Base-by-base conservation (phyloP, 2,329 filamentous ascomycete species). In the Helicocarpus griseus region DNA sequence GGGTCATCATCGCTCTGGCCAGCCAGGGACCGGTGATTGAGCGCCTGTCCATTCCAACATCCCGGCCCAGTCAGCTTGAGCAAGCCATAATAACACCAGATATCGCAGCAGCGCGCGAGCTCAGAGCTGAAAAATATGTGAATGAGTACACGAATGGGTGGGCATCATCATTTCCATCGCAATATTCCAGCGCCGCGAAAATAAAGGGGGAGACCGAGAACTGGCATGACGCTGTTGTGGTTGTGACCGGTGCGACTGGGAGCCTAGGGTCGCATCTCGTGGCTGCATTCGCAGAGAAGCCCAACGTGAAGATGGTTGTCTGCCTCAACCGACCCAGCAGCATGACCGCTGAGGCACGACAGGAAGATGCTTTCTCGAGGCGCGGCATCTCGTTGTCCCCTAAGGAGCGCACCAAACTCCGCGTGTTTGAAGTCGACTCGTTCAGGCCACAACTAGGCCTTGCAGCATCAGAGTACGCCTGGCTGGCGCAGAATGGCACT, bases 381-480 rank as follows among this genome's bases (percentile, higher is more conserved):
- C 59, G 58, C 51, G 59, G 60, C 0, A 57, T 69, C n/a, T 22
- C 5, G 2, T 49, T 70, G 2, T 45, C 48, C 14, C 8, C 57
- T 1, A 33, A 40, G 0, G 53, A 59, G 4, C 26, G 50, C 11
- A 26, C 60, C 1, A 78, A 77, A 55, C 46, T 78, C 0, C 48
- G 41, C 2, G 78, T 81, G 35, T 58, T 77, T 4, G 69, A 74
- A 31, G 72, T 71, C 1, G 77, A 82, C 56, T 68, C 76, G 14
- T 69, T 73, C 0, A 67, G 72, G 13, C 62, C 69, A 0, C 61
- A 69, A 11, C 69, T 84, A 0, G 80, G 79, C 0, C 67, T 85
- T 0, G 53, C 62, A 0, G 14, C 52, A 0, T 38, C 57, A 3
- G 62, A 67, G 1, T 78, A 79, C 55, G 38, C 60, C 2, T 21